Base-by-base conservation (phyloP, 2,329 filamentous ascomycete species). In the Thelonectria rubi region DNA sequence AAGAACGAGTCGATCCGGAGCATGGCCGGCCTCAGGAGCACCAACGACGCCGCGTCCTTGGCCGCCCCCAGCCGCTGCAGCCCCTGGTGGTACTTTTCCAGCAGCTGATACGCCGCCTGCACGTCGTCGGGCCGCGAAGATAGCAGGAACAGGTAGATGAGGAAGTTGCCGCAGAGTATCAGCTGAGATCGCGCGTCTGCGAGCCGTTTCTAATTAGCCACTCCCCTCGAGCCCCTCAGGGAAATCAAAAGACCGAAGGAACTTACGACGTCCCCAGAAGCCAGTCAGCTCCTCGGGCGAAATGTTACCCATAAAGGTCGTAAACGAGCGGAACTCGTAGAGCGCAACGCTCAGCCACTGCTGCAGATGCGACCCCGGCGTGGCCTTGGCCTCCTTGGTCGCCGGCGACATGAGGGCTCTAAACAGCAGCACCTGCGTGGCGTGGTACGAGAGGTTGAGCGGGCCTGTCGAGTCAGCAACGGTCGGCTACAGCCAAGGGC, bases 101-200 rank as follows among this genome's bases (percentile, higher is more conserved):
- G 61, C 1, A 79, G 63, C n/a, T 72, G 69, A 47, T 78, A 79
- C 0, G 78, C 74, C 1, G 70, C 67, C 20, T 73, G 72, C 4
- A 78, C 73, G 49, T 80, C 73, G 3, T 62, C 59, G 3, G 68
- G 68, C 8, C 76, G 73, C 0, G 78, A 76, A 1, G 80, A 79
- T 4, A 81, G 71, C 1, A 83, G 72, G 49, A 83, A 83, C 0
- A 83, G 73, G 60, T 81, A 81, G 24, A 82, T 80, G 49, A 83
- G 73, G 53, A 82, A 82, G 64, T 83, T 82, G 15, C 80, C 79
- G 39, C 78, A 80, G 0, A 82, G 71, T 3, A 82, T 81, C 1
- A 83, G 69, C 57, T 83, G 80, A 8, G 79, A 81, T 14, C 81
- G 76, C 18, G 68, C 72, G 60, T 76, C 74, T 73, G 8, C 8